These are phyloP conservation scores for Aspergillus novoparasiticus DNA, from an alignment of 2,329 filamentous ascomycete genomes.

Conservation along the genomic window DNA sequence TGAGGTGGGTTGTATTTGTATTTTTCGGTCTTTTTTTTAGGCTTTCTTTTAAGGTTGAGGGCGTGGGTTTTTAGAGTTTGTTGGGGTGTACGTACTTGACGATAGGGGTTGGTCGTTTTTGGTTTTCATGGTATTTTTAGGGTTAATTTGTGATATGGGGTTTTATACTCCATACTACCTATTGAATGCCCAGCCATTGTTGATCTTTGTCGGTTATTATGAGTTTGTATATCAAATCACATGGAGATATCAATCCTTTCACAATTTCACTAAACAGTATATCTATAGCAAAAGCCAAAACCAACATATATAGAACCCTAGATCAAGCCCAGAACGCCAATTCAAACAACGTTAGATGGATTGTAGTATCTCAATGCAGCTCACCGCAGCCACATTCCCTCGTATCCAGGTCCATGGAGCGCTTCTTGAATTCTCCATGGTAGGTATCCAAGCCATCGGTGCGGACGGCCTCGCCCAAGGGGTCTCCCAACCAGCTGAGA, in stretches of 20 bases:
- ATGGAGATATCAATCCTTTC: neutral
- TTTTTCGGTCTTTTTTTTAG: too few relatives aligned
- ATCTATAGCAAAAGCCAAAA: neutral
- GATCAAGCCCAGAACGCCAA: neutral
- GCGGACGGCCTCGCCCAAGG: constrained; percentile 38
- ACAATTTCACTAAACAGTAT: neutral
- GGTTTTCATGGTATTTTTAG: neutral
- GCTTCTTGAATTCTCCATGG: constrained; percentile 48
- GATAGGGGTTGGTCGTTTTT: too few relatives aligned
- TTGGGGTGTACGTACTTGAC: too few relatives aligned
- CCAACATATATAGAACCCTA: neutral
- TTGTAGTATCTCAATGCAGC: constrained; percentile 10
- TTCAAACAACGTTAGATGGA: neutral
- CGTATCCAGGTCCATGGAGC: constrained; percentile 16
- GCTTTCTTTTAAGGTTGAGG: too few relatives aligned
- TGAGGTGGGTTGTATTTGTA: too few relatives aligned
- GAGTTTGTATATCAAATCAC: neutral
- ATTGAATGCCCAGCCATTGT: neutral
- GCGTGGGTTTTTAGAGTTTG: too few relatives aligned
- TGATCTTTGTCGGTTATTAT: neutral
- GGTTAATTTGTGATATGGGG: neutral
- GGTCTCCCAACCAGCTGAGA: constrained; percentile 45
- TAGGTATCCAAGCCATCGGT: constrained; percentile 46
- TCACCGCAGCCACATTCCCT: constrained; percentile 33
- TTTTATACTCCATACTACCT: neutral